These are phyloP conservation scores for Parmelia sp. DNA, from an alignment of 495 filamentous ascomycete species.

Conservation along the genomic window DNA sequence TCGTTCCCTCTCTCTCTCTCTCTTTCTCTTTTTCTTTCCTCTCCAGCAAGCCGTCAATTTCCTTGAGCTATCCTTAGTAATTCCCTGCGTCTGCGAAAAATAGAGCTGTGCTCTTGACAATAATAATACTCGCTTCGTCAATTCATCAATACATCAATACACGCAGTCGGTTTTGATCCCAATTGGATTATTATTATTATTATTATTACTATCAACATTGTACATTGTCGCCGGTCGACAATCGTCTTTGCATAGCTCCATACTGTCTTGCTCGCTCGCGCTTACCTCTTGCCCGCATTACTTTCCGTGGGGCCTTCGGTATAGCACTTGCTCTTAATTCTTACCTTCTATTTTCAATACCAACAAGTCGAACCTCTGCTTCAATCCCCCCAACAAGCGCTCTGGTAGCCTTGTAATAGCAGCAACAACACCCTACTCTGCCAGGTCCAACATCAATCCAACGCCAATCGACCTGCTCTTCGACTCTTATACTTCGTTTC, in stretches of 20 bases:
- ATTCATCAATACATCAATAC: background rate
- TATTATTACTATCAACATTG: slow-evolving; percentile 32
- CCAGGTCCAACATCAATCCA: slow-evolving; percentile 2
- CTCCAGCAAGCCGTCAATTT: slow-evolving; percentile 72
- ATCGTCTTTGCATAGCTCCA: slow-evolving; percentile 39
- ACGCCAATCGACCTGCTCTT: slow-evolving; percentile 11
- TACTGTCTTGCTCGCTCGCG: slow-evolving; percentile 55
- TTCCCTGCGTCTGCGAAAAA: slow-evolving; percentile 23
- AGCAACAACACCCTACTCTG: slow-evolving; percentile 12
- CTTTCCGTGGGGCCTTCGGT: slow-evolving; percentile 9
- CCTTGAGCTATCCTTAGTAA: slow-evolving; percentile 49
- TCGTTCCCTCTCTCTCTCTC: slow-evolving; percentile 49
- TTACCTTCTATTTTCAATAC: slow-evolving; percentile 22
- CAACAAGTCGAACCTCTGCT: slow-evolving; percentile 18
- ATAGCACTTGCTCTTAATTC: slow-evolving; percentile 19
- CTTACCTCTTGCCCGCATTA: slow-evolving; percentile 20
- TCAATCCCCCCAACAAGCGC: slow-evolving; percentile 21
- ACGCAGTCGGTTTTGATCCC: slow-evolving; percentile 22
- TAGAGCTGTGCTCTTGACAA: slow-evolving; percentile 33
- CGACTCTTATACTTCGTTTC: slow-evolving; percentile 17
- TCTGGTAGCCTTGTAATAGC: slow-evolving; percentile 27
- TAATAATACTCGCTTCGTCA: slow-evolving; percentile 24
- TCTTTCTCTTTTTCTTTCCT: slow-evolving; percentile 40
- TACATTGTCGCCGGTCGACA: slow-evolving; percentile 49
- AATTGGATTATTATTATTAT: too few relatives aligned